Evolutionary conservation across 495 filamentous ascomycete genomes (phyloP), one percentile per base, ranked within the genome.

Genomic region (Aspergillus indologenus): DNA sequence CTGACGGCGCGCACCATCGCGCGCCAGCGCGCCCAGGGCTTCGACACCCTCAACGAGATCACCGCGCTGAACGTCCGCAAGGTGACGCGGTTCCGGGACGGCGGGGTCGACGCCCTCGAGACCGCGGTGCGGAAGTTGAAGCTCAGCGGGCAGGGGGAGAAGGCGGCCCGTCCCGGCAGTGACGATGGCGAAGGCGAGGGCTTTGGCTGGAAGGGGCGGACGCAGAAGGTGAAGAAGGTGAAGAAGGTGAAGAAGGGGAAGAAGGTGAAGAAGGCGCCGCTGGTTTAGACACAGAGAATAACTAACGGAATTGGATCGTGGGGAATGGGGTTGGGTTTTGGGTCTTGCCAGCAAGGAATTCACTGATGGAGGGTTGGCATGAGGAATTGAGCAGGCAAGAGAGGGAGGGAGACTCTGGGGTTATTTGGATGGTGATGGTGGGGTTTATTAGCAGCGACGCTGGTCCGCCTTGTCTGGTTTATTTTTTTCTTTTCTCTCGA

Each of bases 1-100:
- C 85, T 97, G 79, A 96, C 92, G 17, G 94, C 94, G 4, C 83
- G 84, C 48, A 85, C 89, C 0, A 76, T 98, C 0, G 89, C 87
- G 42, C 79, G 81, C 44, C 77, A 87, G 63, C 76, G 86, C 31
- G 69, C 65, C 14, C 65, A 83, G 52, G 73, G 74, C 3, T 59
- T 79, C 1, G 64, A 87, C 44, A 70, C 71, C 4, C 73, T 89
- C 57, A 87, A 83, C 58, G 80, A 89, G 3, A 71, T 94, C 44
- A 97, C 93, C 26, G 74, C 75, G 31, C 79, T 74, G 72, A 97
- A 98, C 73, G 83, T 93, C 20, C 67, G 70, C 56, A 98, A 98
- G 74, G 90, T 96, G n/a, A 95, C 91, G 51, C 75, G 76, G 65
- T 98, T 81, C 76, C 79, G 94, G 54, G 68, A 79, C 60, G 70